Evolutionary conservation across 176 grass and related monocot species (phyloP), one percentile per base, ranked within the genome.

Genomic region (Carex parvula): DNA sequence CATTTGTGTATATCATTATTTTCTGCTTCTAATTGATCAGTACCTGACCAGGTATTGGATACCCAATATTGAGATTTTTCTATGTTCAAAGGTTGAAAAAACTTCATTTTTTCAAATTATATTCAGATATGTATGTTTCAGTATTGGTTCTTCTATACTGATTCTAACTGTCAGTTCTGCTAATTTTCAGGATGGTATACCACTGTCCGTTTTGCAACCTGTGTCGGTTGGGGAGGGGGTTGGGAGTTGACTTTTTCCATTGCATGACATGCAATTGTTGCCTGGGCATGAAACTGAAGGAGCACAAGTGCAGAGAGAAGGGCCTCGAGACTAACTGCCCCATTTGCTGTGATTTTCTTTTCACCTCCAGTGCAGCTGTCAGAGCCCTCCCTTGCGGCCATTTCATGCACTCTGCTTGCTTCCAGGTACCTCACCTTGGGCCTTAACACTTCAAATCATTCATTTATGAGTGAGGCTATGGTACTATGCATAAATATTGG

Each of bases 181-280:
- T 69, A 32, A 35, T 86, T 83, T 75, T 88, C 89, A 99, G 96
- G 93, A 92, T 79, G 8, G 93, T 99, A 6, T 99, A 99, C 79
- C 96, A 99, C 74, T 99, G 96, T 59, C 96, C 96, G 0, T 99
- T 95, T 86, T 99, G 96, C 88, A 99, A 99, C 74, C 90, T 99
- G 48, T 99, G 96, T 75, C 96, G 96, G 70, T 88, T 99, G 82
- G 96, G 96, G 33, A 95, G 93, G 89, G 96, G 96, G 63, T 91
- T 99, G 66, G 96, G 96, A 69, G 87, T 93, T 1, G 96, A 99
- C 86, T 99, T 99, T 85, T 99, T 99, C 66, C 96, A 99, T 81
- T 99, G 96, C 88, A 99, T 99, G 96, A 99, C 89, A 79, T 99
- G 96, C 96, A 99, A 99, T 86, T 99, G 96, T 60, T 99, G 96